Conservation (phyloP, 176 grass and related monocot genomes). For the Aegilops sharonensis region DNA sequence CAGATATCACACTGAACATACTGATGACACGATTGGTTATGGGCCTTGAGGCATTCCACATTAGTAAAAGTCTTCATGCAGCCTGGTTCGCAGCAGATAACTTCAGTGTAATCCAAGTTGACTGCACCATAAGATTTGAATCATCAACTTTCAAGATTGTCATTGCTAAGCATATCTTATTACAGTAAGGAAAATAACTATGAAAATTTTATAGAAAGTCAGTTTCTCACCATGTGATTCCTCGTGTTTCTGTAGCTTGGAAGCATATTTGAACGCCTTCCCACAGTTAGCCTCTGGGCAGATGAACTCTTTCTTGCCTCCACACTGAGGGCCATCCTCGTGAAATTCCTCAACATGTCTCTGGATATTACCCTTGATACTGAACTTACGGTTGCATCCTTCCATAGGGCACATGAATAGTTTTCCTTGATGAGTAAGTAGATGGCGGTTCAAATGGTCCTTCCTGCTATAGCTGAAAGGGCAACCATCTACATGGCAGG, state of each 20-base stretch:
- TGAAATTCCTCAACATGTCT: constrained; percentile 64
- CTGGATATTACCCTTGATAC: constrained; percentile 61
- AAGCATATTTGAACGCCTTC: constrained; percentile 63
- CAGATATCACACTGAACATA: constrained; percentile 60
- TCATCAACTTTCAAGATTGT: not conserved
- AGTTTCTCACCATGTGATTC: constrained; percentile 67
- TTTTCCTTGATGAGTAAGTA: constrained; percentile 66
- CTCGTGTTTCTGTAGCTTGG: constrained; percentile 67
- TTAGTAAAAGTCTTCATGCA: constrained; percentile 67
- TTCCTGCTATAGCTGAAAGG: constrained; percentile 64
- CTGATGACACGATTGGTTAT: constrained; percentile 55
- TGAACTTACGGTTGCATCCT: constrained; percentile 55
- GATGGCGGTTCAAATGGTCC: constrained; percentile 70
- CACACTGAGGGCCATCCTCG: constrained; percentile 28
- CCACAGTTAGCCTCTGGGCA: constrained; percentile 60
- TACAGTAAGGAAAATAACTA: constrained; percentile 17
- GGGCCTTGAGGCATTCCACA: constrained; percentile 56
- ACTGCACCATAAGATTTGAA: constrained; percentile 31
- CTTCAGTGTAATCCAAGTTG: constrained; percentile 61
- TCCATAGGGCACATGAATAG: constrained; percentile 56
- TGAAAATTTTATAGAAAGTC: not conserved
- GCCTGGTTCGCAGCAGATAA: constrained; percentile 60
- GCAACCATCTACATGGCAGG: constrained; percentile 58
- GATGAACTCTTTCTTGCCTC: constrained; percentile 46
- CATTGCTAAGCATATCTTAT: not conserved